Evolutionary conservation across 805 yeast species (phyloP), one percentile per base, ranked within the genome.

Genomic region (Saccharomycopsis selenospora): DNA sequence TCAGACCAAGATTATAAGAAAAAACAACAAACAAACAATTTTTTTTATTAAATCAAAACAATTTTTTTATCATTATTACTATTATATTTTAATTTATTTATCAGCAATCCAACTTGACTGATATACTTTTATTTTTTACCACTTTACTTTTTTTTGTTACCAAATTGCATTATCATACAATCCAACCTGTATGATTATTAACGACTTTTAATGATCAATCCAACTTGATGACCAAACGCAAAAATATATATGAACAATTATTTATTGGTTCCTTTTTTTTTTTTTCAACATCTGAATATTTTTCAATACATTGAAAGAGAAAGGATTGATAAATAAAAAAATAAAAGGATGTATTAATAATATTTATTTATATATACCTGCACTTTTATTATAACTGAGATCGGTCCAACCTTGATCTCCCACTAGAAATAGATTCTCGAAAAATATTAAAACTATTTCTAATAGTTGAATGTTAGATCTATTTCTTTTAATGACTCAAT

Each of bases 161-260:
- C 38, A 14, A 33, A 6, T 33, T 33, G 38, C 38, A 33, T 33
- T 33, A 17, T 33, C 38, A 33, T 33, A 43, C 50, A 47, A 47
- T 47, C 50, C 50, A 47, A 47, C 50, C 43, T 47, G 50, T 29
- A 43, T 43, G 40, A 28, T 28, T 36, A 11, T 14, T 20, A 11
- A 20, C 30, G 22, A 14, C 36, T 43, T 13, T 18, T 26, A 4
- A 42, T 42, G 45, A 28, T 36, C 48, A 45, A 45, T 45, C 48
- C 48, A 45, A 45, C 48, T 45, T 45, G 48, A 45, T 28, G 48
- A 36, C 48, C 33, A 10, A 36, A 13, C n/a, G 14, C n/a, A 17
- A 7, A 18, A 18, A 13, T n/a, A 23, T 23, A n/a, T n/a, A 11
- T 36, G 41, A 43, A 43, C 30, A 40, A 40, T 30, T 30, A 40